Evolutionary conservation across 129 eudicot genomes (phyloP).

Genomic region (Silybum marianum): DNA sequence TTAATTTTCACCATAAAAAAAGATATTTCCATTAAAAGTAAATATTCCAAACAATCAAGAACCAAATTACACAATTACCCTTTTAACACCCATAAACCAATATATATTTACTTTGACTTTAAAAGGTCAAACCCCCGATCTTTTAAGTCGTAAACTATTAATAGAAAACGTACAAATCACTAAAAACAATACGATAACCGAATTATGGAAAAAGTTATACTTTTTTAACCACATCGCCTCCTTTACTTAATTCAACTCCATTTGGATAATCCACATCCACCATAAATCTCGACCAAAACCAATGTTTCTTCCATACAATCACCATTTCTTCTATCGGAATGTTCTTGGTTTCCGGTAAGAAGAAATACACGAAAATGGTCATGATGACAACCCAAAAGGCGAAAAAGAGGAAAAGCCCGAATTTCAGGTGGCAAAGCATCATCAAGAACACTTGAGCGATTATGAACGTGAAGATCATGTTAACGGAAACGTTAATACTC

Average conservation of each 20-base stretch:
- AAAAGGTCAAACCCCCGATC: conserved; percentile 3
- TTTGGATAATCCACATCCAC: conserved; percentile 46
- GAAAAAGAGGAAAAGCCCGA: conserved; percentile 84
- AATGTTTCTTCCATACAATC: conserved; percentile 76
- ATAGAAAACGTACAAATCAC: conserved; percentile 3
- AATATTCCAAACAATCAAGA: background rate
- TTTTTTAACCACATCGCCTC: conserved; percentile 32
- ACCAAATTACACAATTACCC: conserved; percentile 26
- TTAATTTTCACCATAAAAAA: background rate
- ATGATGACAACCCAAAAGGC: conserved; percentile 64
- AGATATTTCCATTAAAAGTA: background rate
- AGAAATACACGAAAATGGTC: conserved; percentile 61
- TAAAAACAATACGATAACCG: conserved; percentile 16
- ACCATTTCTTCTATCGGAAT: conserved; percentile 91
- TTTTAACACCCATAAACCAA: background rate
- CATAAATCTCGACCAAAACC: conserved; percentile 80
- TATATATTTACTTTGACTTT: conserved; percentile 1
- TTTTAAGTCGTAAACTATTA: conserved; percentile 20
- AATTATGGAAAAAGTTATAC: conserved; percentile 16
- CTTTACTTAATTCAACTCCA: conserved; percentile 53
- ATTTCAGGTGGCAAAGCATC: conserved; percentile 84
- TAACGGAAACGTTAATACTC: conserved; percentile 82
- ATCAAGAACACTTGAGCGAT: conserved; percentile 75
- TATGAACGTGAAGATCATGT: conserved; percentile 86
- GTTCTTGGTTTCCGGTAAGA: conserved; percentile 91